phyloP scores from a whole-genome alignment of 345 rosid species.

The Populus pruinosa region DNA sequence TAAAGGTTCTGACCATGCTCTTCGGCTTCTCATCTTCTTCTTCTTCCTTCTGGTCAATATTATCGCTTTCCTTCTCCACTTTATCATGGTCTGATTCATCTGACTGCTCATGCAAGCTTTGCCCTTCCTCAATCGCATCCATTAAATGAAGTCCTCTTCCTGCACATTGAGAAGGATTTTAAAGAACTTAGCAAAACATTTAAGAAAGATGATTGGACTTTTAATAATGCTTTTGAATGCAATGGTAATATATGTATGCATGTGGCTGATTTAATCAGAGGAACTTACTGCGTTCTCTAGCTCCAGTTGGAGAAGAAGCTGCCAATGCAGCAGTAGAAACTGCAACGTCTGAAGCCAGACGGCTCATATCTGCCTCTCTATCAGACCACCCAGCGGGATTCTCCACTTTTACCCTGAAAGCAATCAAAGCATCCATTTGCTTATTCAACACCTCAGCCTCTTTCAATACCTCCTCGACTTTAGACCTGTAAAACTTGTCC shows the following conservation, averaged over 20 bases:
- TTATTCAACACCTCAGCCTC: slow-evolving; percentile 52
- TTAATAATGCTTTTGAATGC: not conserved
- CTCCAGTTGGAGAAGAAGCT: slow-evolving; percentile 49
- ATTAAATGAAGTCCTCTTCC: slow-evolving; percentile 33
- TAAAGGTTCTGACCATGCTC: slow-evolving; percentile 3
- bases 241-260: not conserved
- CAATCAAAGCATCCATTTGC: slow-evolving; percentile 79
- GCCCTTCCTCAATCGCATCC: slow-evolving; percentile 54
- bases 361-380: slow-evolving; percentile 48
- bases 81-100: slow-evolving; percentile 31
- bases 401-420: slow-evolving; percentile 66
- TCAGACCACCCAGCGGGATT: slow-evolving; percentile 50
- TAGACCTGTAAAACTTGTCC: slow-evolving; percentile 42
- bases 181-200: not conserved
- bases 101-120: slow-evolving; percentile 40
- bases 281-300: slow-evolving; percentile 42
- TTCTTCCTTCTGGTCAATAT: not conserved
- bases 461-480: slow-evolving; percentile 53
- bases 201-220: not conserved
- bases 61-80: slow-evolving; percentile 1
- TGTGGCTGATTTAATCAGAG: not conserved
- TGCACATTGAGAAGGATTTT: slow-evolving; percentile 15
- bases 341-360: slow-evolving; percentile 55
- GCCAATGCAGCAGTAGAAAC: slow-evolving; percentile 46
- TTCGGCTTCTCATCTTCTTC: slow-evolving; percentile 3